Evolutionary conservation across 2,329 filamentous ascomycete species (phyloP), one percentile per base, ranked within the genome.

Genomic region (Monosporascus ibericus): DNA sequence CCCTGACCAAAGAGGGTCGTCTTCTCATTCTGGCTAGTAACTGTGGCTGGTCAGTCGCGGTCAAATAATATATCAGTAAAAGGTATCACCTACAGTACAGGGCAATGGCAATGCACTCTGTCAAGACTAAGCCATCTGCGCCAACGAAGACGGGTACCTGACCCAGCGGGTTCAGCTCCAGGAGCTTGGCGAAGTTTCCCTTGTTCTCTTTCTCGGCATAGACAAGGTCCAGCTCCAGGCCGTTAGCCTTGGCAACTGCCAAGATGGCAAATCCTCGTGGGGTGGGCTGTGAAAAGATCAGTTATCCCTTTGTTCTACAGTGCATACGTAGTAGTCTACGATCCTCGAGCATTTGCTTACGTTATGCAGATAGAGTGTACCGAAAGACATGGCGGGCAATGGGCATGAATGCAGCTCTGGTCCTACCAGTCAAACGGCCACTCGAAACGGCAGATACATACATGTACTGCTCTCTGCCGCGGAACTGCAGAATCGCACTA

Each of bases 31-130:
- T 56, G 54, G 7, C 48, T 51, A 6, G 54, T 51, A 27, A 56
- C 54, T 56, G 9, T 15, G n/a, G 27, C 25, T 17, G 25, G 52
- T 47, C 20, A 27, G 22, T 27, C 24, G 30, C 34, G 8, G 22
- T 24, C 17, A 38, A 34, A 25, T 47, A 38, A 46, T 14, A 14
- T 40, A 39, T 18, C 30, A 30, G 42, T 25, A n/a, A n/a, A 20
- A 46, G n/a, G 20, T 6, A 18, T 20, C 14, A 54, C 50, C 1
- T 49, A 58, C 56, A 52, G 48, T 58, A 54, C 18, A 58, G 27
- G 24, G 54, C 52, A 37, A 58, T 56, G 9, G 56, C 48, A 17
- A 56, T 53, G 37, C 51, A 58, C 47, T 59, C 57, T 36, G 49
- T 48, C 27, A 58, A 47, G 11, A 58, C 47, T 37, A 48, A 59